phyloP scores from a whole-genome alignment of 768 basidiomycete genomes.

The Hygrophorus pudorinus region DNA sequence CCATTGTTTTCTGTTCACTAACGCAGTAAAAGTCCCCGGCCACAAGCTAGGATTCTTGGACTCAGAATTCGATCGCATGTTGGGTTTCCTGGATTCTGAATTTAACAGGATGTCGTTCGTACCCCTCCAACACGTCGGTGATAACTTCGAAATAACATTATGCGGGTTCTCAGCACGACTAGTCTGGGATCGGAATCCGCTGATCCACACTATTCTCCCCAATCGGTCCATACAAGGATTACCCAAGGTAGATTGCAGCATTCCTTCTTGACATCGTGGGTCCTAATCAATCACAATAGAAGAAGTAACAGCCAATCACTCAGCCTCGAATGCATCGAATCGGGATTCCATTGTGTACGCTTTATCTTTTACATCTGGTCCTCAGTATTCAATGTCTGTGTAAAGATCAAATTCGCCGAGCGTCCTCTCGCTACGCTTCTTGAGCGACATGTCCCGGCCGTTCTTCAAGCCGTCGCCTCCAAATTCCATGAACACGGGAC shows the following conservation, averaged over 20 bases:
- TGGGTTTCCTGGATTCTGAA: slow-evolving; percentile 31
- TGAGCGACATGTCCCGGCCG: not conserved
- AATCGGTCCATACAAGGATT: not conserved
- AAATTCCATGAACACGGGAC: too few relatives aligned
- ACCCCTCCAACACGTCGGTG: not conserved
- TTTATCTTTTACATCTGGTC: not conserved
- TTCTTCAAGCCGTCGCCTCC: not conserved
- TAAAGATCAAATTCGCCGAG: not conserved
- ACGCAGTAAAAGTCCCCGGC: slow-evolving; percentile 16
- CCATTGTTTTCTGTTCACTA: not conserved
- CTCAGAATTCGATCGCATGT: slow-evolving; percentile 31
- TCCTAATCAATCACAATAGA: not conserved
- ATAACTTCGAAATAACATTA: not conserved
- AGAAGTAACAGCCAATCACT: not conserved
- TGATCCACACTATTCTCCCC: not conserved
- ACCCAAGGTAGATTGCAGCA: not conserved
- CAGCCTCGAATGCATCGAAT: not conserved
- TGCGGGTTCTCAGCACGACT: slow-evolving; percentile 4
- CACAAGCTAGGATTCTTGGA: slow-evolving; percentile 27
- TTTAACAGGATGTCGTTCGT: slow-evolving; percentile 29
- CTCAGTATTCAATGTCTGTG: not conserved
- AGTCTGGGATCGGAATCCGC: slow-evolving; percentile 3
- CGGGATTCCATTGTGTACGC: not conserved
- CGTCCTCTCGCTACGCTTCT: not conserved
- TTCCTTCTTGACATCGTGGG: not conserved